A percentile compares a stretch with the other conserved stretches of the same genome.
Evolutionary conservation across 2,329 filamentous ascomycete species (phyloP).

Genomic region (Hypomyces rosellus): DNA sequence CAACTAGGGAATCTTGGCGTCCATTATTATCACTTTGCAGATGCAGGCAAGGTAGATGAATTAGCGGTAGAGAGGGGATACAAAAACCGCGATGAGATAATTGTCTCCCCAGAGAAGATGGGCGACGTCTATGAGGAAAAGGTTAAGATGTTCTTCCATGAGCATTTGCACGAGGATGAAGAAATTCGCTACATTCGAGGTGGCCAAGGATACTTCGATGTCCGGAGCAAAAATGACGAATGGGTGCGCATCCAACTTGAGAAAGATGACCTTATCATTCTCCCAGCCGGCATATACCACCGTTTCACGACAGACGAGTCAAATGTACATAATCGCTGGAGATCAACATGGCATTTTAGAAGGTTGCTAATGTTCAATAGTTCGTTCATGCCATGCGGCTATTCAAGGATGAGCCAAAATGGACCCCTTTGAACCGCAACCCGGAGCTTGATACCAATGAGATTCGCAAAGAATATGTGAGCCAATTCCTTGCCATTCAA

Average conservation of each 20-base stretch:
- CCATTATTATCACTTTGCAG: conserved; percentile 63
- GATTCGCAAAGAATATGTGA: conserved; percentile 72
- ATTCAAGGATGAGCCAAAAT: conserved; percentile 98
- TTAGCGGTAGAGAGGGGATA: conserved; percentile 74
- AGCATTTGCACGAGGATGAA: conserved; percentile 97
- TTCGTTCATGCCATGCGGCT: conserved; percentile 93
- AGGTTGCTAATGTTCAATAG: conserved; percentile 37
- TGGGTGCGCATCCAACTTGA: conserved; percentile 85
- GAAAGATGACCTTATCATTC: conserved; percentile 84
- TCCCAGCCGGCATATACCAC: conserved; percentile 94
- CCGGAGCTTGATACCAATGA: conserved; percentile 71
- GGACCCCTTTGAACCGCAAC: conserved; percentile 85
- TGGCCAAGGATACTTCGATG: conserved; percentile 89
- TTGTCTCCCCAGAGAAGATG: conserved; percentile 79
- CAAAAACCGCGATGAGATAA: conserved; percentile 92
- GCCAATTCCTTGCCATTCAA: conserved; percentile 36
- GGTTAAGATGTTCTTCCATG: conserved; percentile 87
- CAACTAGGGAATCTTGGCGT: conserved; percentile 74
- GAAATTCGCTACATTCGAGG: conserved; percentile 93
- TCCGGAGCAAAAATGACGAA: conserved; percentile 71
- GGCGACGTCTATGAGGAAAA: conserved; percentile 86
- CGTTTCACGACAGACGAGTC: conserved; percentile 89
- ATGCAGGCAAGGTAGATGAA: conserved; percentile 60
- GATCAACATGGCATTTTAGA: background rate
- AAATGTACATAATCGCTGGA: conserved; percentile 58